Percentiles rank a stretch among this genome's conserved stretches.
phyloP scores from a whole-genome alignment of 192 early-diverging fungal genomes.

The Umbelopsis isabellina region DNA sequence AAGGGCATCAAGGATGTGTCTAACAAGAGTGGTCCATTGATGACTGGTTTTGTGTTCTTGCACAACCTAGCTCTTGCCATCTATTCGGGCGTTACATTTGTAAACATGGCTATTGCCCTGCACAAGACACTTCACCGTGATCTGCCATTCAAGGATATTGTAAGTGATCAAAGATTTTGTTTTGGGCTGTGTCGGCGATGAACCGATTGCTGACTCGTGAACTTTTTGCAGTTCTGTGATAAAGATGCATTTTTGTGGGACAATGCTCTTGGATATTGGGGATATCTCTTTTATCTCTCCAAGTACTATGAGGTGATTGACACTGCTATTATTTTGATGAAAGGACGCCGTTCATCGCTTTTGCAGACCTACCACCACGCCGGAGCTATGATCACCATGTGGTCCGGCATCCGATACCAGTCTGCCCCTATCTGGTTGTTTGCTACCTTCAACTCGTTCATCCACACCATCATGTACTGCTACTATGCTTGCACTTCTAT shows the following conservation, averaged over 20 bases:
- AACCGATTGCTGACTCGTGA: background rate
- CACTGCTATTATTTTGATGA: slow-evolving; percentile 83
- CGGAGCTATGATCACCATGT: slow-evolving; percentile 84
- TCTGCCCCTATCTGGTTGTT: slow-evolving; percentile 83
- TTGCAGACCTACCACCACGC: slow-evolving; percentile 89
- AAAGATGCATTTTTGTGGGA: slow-evolving; percentile 67
- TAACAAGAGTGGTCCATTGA: slow-evolving; percentile 43
- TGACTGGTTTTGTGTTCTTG: slow-evolving; percentile 75
- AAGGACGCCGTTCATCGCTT: slow-evolving; percentile 75
- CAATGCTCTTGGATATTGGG: slow-evolving; percentile 76
- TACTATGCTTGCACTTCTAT: slow-evolving; percentile 81
- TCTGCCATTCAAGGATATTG: slow-evolving; percentile 56
- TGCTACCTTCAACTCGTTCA: slow-evolving; percentile 83
- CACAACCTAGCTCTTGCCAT: slow-evolving; percentile 75
- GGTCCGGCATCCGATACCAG: slow-evolving; percentile 67
- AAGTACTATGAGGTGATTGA: slow-evolving; percentile 91
- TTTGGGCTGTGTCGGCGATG: background rate
- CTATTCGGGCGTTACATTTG: slow-evolving; percentile 76
- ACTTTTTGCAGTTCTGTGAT: slow-evolving; percentile 64
- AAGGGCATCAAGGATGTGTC: slow-evolving; percentile 42
- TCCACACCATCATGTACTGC: slow-evolving; percentile 87
- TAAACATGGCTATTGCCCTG: slow-evolving; percentile 60
- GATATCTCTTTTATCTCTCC: slow-evolving; percentile 87
- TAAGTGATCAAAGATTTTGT: slow-evolving; percentile 44
- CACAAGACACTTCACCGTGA: slow-evolving; percentile 50